These are phyloP conservation scores for Naematelia encephala DNA, from an alignment of 768 basidiomycete genomes.

Conservation along the genomic window DNA sequence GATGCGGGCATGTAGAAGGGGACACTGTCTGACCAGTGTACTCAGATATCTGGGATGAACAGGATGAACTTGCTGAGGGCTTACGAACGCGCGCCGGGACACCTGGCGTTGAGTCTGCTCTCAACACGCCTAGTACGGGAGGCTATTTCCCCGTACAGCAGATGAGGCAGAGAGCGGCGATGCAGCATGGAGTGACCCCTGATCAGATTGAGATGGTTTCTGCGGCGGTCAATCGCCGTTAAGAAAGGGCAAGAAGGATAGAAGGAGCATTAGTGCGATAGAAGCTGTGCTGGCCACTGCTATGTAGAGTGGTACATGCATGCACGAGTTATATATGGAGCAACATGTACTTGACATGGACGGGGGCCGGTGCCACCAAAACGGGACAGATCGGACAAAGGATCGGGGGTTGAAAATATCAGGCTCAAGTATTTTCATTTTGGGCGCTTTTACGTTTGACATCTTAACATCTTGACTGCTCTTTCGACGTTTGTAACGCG, in stretches of 20 bases:
- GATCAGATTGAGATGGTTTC: background rate
- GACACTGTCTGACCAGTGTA: constrained; percentile 2
- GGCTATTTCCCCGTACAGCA: background rate
- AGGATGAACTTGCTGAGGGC: constrained; percentile 27
- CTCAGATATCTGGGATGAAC: constrained; percentile 47
- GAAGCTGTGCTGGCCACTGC: background rate
- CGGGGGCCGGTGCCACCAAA: background rate
- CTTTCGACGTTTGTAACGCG: too few species aligned
- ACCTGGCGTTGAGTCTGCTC: background rate
- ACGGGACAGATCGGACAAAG: background rate
- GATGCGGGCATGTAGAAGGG: background rate
- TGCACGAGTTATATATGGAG: background rate
- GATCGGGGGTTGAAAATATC: background rate
- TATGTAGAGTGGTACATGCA: background rate
- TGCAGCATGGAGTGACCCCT: background rate
- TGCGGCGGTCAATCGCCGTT: background rate
- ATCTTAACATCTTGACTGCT: too few species aligned
- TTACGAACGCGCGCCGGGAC: background rate
- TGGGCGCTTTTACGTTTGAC: too few species aligned
- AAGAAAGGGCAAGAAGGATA: background rate
- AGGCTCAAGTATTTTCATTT: background rate
- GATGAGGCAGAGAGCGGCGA: background rate
- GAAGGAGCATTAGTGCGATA: too few species aligned
- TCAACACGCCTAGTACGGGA: background rate
- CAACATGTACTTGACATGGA: too few species aligned